phyloP scores from a whole-genome alignment of 768 basidiomycete species.

The Pleurotus sapidus region DNA sequence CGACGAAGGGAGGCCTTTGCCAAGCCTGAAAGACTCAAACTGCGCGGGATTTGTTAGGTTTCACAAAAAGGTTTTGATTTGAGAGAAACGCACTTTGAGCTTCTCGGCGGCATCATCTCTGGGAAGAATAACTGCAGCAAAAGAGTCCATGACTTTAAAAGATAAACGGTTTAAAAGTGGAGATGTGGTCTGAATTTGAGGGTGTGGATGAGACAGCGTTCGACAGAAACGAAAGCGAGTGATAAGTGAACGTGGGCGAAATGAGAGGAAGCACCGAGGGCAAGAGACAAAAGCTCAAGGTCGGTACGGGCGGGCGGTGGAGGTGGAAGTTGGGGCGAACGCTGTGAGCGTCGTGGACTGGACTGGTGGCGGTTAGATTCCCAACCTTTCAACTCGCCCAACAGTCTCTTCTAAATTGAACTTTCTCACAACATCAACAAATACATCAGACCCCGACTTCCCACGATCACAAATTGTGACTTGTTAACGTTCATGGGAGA shows the following conservation, averaged over 20 bases:
- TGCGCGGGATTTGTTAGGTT: conserved; percentile 20
- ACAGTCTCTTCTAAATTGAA: conserved; percentile 2
- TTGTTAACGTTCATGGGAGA: background rate
- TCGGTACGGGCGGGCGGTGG: conserved; percentile 12
- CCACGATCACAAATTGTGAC: background rate
- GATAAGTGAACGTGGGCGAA: conserved; percentile 18
- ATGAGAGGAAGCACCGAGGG: conserved; percentile 33
- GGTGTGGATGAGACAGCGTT: conserved; percentile 1
- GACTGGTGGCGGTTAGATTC: conserved; percentile 9
- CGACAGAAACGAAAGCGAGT: conserved; percentile 21
- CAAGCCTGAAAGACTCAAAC: conserved; percentile 77
- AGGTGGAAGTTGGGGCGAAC: background rate
- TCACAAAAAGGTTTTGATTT: background rate
- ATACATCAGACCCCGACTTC: conserved; percentile 15
- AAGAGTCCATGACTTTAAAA: conserved; percentile 17
- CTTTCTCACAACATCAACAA: conserved; percentile 3
- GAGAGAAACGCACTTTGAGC: conserved; percentile 33
- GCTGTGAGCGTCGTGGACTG: conserved; percentile 6
- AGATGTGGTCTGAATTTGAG: conserved; percentile 10
- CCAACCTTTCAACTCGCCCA: conserved; percentile 3
- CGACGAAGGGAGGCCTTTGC: conserved; percentile 39
- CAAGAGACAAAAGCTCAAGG: conserved; percentile 3
- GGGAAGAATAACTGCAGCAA: conserved; percentile 20
- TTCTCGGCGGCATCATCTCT: conserved; percentile 35
- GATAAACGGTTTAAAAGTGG: conserved; percentile 10